phyloP scores from a whole-genome alignment of 2,329 filamentous ascomycete genomes.

The Leptographium wingfieldii region DNA sequence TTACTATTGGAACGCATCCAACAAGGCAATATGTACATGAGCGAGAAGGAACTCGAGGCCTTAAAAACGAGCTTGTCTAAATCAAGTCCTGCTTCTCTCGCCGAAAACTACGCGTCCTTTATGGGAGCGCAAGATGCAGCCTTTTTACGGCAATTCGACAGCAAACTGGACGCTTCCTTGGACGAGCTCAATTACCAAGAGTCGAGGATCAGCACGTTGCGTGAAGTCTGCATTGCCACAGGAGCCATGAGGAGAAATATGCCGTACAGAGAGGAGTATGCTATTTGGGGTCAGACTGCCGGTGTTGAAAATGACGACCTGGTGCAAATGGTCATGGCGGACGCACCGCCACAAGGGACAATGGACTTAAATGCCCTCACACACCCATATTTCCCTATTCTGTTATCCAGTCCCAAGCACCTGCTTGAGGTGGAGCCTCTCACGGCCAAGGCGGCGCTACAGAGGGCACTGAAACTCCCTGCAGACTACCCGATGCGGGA shows the following conservation, averaged over 20 bases:
- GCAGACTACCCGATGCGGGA: slow-evolving; percentile 21
- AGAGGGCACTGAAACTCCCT: slow-evolving; percentile 24
- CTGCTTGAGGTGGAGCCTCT: slow-evolving; percentile 25
- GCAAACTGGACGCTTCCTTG: slow-evolving; percentile 10
- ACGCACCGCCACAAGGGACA: background rate
- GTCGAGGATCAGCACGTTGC: slow-evolving; percentile 22
- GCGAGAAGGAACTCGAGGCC: slow-evolving; percentile 22
- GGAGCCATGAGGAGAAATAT: slow-evolving; percentile 30
- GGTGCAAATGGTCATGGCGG: slow-evolving; percentile 19
- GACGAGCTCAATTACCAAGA: slow-evolving; percentile 23
- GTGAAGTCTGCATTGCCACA: slow-evolving; percentile 26
- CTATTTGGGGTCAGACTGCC: slow-evolving; percentile 21
- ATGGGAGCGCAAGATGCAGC: slow-evolving; percentile 27
- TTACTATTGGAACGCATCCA: slow-evolving; percentile 6
- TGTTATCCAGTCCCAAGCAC: slow-evolving; percentile 37
- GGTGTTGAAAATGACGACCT: slow-evolving; percentile 4
- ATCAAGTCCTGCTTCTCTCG: slow-evolving; percentile 11
- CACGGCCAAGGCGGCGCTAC: slow-evolving; percentile 28
- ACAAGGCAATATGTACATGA: slow-evolving; percentile 13
- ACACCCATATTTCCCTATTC: slow-evolving; percentile 28
- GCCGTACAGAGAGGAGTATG: slow-evolving; percentile 25
- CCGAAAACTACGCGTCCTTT: slow-evolving; percentile 8
- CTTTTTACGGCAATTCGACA: slow-evolving; percentile 30
- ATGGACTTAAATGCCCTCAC: slow-evolving; percentile 15
- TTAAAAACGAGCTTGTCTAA: slow-evolving; percentile 9